Base-by-base conservation (phyloP, 345 rosid species). In the Ceriops decandra region DNA sequence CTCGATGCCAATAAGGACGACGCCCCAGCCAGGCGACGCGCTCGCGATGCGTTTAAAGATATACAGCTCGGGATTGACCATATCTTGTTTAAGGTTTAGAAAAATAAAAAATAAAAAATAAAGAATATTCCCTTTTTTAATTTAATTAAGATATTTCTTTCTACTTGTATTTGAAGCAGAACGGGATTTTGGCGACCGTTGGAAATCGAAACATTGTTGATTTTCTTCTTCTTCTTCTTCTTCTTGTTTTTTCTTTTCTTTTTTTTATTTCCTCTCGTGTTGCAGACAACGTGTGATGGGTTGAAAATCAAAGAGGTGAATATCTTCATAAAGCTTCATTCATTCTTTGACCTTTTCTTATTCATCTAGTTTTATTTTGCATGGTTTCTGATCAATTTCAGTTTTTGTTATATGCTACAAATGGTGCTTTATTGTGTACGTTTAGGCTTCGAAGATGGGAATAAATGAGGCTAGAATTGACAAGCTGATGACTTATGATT, bases 41-140 rank as follows among this genome's bases (percentile, higher is more conserved):
- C 85, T 63, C 95, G 98, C 24, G 88, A 91, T 32, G 92, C 96
- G 11, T 88, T 88, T 36, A 88, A 83, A 82, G 76, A 86, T 54
- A 75, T 86, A 56, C 98, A 92, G 74, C 87, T 86, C 59, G 79
- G 81, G 49, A 79, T 95, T 63, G 92, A 92, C 66, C 99, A 95
- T 74, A 69, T 95, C 53, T 83, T 95, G 62, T 87, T 95, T 69
- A 90, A 88, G 99, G 99, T 91, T 24, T 24, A 24, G 26, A 24
- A 24, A 24, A 24, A 24, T 24, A 24, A 24, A 24, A 24, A 24
- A 24, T 24, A 24, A 24, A 38, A 38, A 1, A 38, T 36, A 28
- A 1, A 28, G 1, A 28, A 28, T 28, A 2, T 8, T 10, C 11
- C 11, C 46, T 38, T 11, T 11, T 38, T 9, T 36, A 5, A 7